A percentile compares a stretch with the other conserved stretches of the same genome.
Conservation (phyloP, 495 filamentous ascomycete genomes). For the Aspergillus biplanus region DNA sequence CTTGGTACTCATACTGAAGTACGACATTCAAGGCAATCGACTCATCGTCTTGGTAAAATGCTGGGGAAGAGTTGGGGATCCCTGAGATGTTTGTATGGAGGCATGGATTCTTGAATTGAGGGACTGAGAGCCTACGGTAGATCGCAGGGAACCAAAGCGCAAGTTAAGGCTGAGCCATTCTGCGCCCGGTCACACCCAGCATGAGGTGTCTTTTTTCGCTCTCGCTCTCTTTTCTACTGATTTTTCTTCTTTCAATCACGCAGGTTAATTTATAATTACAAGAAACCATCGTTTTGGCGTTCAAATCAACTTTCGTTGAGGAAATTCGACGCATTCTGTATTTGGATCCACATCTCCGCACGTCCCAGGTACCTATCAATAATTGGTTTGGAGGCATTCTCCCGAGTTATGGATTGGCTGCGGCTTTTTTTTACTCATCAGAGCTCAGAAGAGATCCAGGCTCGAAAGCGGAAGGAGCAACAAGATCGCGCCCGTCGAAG, state of each 20-base stretch:
- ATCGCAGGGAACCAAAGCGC: slow-evolving; percentile 2
- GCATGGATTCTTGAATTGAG: background rate
- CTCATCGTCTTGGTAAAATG: background rate
- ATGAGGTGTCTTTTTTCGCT: no score
- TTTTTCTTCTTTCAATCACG: no score
- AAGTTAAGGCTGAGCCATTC: no score
- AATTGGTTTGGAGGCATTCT: background rate
- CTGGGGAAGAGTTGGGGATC: background rate
- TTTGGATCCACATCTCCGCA: background rate
- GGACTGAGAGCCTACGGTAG: slow-evolving; percentile 11
- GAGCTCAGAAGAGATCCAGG: slow-evolving; percentile 7
- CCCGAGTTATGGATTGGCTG: slow-evolving; percentile 8
- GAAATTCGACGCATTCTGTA: background rate
- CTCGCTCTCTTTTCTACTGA: no score
- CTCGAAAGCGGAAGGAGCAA: background rate
- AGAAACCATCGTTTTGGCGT: no score
- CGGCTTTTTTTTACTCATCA: slow-evolving; percentile 1
- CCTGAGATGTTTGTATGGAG: no score
- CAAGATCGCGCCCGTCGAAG: slow-evolving; percentile 5
- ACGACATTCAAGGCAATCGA: background rate
- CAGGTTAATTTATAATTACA: no score
- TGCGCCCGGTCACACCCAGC: background rate
- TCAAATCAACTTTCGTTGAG: no score
- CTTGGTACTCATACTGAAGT: no score
- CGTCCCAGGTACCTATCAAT: background rate